Evolutionary conservation across 192 early-diverging fungal species (phyloP).

Genomic region (Gamsiella multidivaricata): DNA sequence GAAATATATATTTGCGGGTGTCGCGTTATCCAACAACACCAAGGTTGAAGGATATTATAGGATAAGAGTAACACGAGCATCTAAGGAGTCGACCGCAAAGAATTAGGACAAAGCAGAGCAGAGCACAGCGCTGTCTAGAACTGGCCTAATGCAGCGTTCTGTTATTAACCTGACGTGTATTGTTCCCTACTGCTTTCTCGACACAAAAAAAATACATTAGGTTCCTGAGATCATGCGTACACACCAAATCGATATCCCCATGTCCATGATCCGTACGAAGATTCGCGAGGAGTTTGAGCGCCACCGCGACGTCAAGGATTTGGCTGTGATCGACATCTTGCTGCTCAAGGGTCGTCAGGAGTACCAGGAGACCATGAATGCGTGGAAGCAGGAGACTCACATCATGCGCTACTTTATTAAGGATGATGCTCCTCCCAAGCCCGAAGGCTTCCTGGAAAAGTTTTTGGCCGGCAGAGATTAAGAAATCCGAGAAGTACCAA

Average conservation of each 20-base stretch:
- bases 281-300: slow-evolving; percentile 92
- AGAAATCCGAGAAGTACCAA: neutral
- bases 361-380: slow-evolving; percentile 89
- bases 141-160: too few species aligned
- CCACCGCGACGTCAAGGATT: slow-evolving; percentile 81
- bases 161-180: too few species aligned
- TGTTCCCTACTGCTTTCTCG: neutral
- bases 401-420: slow-evolving; percentile 89
- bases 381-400: slow-evolving; percentile 93
- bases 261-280: slow-evolving; percentile 78
- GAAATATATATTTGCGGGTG: too few species aligned
- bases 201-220: slow-evolving; percentile 50
- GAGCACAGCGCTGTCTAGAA: too few species aligned
- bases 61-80: too few species aligned
- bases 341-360: slow-evolving; percentile 90
- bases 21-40: too few species aligned
- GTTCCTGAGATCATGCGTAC: slow-evolving; percentile 78
- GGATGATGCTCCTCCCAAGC: slow-evolving; percentile 74
- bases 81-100: too few species aligned
- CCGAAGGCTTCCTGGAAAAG: slow-evolving; percentile 80
- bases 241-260: slow-evolving; percentile 81
- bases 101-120: too few species aligned
- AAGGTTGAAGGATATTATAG: too few species aligned
- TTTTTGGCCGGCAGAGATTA: slow-evolving; percentile 78
- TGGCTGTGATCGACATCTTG: slow-evolving; percentile 83